phyloP scores from a whole-genome alignment of 257 asterid genomes.

The Echites panduratus region DNA sequence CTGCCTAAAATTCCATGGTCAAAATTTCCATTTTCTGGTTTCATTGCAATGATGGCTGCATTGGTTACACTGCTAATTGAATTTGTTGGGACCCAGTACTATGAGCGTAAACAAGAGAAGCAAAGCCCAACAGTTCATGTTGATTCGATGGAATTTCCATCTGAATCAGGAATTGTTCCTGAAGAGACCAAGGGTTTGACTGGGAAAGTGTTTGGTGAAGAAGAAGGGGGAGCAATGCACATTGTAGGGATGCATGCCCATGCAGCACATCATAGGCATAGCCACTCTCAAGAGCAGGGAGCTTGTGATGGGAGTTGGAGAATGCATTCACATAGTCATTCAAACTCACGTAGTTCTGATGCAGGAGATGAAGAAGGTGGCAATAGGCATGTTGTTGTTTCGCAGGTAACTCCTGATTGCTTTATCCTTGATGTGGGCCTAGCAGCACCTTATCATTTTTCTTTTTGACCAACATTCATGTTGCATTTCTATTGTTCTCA shows the following conservation, averaged over 20 bases:
- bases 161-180: constrained; percentile 56
- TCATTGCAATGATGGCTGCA: constrained; percentile 95
- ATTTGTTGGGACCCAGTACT: constrained; percentile 86
- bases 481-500: background rate
- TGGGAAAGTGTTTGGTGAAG: constrained; percentile 67
- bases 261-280: constrained; percentile 81
- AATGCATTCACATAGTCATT: constrained; percentile 50
- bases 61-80: constrained; percentile 76
- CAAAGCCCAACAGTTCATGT: constrained; percentile 27
- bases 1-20: constrained; percentile 73
- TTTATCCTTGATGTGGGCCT: background rate
- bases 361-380: constrained; percentile 55
- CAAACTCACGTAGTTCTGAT: constrained; percentile 43
- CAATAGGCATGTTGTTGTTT: constrained; percentile 72
- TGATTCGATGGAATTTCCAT: constrained; percentile 31
- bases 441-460: background rate
- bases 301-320: constrained; percentile 30
- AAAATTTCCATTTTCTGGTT: constrained; percentile 88
- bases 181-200: constrained; percentile 32
- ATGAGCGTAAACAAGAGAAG: constrained; percentile 70
- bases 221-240: constrained; percentile 82
- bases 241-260: constrained; percentile 93
- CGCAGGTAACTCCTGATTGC: constrained; percentile 49
- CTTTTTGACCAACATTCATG: background rate
- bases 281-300: constrained; percentile 58